A percentile compares a stretch with the other conserved stretches of the same genome.
These are phyloP conservation scores for Aquilaria sinensis DNA, from an alignment of 345 rosid species.

Conservation along the genomic window DNA sequence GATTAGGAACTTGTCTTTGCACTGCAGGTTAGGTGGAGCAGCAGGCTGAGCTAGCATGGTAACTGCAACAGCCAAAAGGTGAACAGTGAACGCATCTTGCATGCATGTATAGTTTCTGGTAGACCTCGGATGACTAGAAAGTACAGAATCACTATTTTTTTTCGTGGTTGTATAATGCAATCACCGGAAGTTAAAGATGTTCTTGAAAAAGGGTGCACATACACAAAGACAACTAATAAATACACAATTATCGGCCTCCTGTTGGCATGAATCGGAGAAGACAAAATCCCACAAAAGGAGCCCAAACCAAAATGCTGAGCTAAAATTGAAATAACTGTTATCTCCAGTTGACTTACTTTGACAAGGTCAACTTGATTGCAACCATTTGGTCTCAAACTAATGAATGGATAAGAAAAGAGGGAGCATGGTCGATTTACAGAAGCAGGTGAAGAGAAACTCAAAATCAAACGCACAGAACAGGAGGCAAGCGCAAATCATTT, in stretches of 20 bases:
- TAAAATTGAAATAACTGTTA: no score
- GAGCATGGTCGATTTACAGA: neutral
- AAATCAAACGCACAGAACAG: neutral
- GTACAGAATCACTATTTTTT: neutral
- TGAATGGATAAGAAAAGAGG: no score
- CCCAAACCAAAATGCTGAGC: no score
- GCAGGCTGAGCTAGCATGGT: conserved; percentile 45
- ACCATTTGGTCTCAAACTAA: no score
- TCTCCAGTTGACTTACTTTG: no score
- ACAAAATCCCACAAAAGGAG: no score
- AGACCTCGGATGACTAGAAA: neutral
- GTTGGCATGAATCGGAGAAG: no score
- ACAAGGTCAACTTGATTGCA: no score
- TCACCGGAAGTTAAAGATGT: neutral
- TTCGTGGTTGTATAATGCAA: neutral
- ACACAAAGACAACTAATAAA: neutral
- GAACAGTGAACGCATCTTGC: conserved; percentile 1
- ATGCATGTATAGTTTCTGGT: neutral
- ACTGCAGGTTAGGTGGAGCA: conserved; percentile 42
- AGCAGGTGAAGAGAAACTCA: neutral
- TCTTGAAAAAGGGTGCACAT: neutral
- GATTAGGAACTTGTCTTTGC: conserved; percentile 60
- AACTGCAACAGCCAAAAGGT: conserved; percentile 24
- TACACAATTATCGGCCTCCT: neutral
- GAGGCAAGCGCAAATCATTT: neutral